These are phyloP conservation scores for Geosiphon pyriformis DNA, from an alignment of 192 early-diverging fungal species.

Conservation along the genomic window DNA sequence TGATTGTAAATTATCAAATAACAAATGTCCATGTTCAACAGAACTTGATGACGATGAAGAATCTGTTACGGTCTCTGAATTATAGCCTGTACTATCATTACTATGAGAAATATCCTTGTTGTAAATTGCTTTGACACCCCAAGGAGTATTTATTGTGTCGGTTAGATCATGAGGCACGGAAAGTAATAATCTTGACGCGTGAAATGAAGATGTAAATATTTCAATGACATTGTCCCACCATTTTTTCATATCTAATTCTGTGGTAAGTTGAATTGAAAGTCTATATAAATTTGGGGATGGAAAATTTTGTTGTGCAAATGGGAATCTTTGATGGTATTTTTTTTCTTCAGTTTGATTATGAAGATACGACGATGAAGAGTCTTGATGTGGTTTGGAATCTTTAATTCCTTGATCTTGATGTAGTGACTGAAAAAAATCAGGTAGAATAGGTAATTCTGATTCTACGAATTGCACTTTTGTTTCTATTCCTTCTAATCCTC, in stretches of 20 bases:
- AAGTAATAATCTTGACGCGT: conserved; percentile 32
- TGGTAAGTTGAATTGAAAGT: conserved; percentile 32
- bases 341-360: neutral
- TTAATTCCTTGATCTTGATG: neutral
- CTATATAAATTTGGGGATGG: conserved; percentile 38
- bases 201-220: conserved; percentile 32
- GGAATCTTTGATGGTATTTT: neutral
- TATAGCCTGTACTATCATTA: conserved; percentile 26
- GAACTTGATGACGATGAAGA: conserved; percentile 22
- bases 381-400: neutral
- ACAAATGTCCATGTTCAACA: conserved; percentile 10
- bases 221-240: conserved; percentile 40
- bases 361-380: neutral
- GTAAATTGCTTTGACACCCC: conserved; percentile 34
- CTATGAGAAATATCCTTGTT: conserved; percentile 31
- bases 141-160: conserved; percentile 35
- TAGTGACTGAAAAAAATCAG: neutral
- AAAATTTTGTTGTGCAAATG: conserved; percentile 8
- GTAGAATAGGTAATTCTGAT: neutral
- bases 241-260: conserved; percentile 33
- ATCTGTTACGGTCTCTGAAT: conserved; percentile 24
- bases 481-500: too few species aligned
- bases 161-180: conserved; percentile 38
- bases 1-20: conserved; percentile 43
- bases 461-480: too few species aligned